These are phyloP conservation scores for Radiomyces spectabilis DNA, from an alignment of 192 early-diverging fungal species.

Conservation along the genomic window DNA sequence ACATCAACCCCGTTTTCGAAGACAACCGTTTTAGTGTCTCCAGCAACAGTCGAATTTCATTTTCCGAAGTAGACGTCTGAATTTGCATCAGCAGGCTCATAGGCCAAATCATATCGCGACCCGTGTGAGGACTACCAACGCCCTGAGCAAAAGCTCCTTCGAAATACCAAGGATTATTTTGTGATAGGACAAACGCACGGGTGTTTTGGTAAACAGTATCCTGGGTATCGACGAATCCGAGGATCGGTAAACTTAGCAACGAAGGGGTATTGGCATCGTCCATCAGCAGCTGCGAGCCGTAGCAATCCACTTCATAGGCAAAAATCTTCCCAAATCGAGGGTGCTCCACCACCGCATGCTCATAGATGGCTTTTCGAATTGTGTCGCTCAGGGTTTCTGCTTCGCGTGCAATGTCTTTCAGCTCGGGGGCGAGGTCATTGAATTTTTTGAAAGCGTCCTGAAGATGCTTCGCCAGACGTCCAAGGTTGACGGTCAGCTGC, in stretches of 20 bases:
- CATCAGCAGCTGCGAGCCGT: constrained; percentile 53
- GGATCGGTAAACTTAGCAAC: constrained; percentile 50
- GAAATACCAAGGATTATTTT: constrained; percentile 63
- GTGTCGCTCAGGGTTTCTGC: constrained; percentile 6
- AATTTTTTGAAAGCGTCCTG: constrained; percentile 26
- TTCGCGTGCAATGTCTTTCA: not conserved
- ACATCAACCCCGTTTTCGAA: constrained; percentile 52
- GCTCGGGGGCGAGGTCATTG: constrained; percentile 48
- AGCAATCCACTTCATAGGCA: constrained; percentile 69
- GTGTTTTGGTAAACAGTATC: constrained; percentile 53
- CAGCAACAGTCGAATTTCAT: constrained; percentile 47
- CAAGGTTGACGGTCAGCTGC: constrained; percentile 8
- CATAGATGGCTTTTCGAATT: constrained; percentile 43
- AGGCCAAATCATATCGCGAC: constrained; percentile 52
- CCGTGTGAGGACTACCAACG: constrained; percentile 55
- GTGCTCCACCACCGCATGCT: constrained; percentile 43
- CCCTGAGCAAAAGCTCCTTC: constrained; percentile 40
- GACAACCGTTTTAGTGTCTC: constrained; percentile 44
- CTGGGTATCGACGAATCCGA: constrained; percentile 42
- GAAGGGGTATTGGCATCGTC: constrained; percentile 68
- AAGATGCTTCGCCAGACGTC: constrained; percentile 1
- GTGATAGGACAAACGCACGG: constrained; percentile 47
- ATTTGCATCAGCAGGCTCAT: constrained; percentile 53
- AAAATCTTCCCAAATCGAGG: constrained; percentile 45
- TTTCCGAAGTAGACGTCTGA: constrained; percentile 34